Percentiles rank a stretch among this genome's conserved stretches.
Evolutionary conservation across 2,329 filamentous ascomycete genomes (phyloP).

Genomic region (Neonectria hederae): DNA sequence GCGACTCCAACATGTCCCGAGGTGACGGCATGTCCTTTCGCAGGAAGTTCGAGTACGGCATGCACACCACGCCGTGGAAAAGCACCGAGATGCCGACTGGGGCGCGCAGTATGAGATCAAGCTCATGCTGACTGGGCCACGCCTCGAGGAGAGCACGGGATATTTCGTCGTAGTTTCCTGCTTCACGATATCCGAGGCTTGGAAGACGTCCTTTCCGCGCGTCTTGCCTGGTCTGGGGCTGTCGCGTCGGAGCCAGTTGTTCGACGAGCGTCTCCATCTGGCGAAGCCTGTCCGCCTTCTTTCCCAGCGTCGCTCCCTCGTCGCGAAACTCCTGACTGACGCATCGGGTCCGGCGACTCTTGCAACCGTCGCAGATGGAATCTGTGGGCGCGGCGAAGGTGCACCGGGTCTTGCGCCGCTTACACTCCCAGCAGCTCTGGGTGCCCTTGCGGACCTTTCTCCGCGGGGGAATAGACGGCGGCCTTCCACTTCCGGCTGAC

Average conservation of each 20-base stretch:
- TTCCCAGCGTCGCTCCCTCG: background rate
- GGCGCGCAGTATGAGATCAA: background rate
- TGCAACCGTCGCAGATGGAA: slow-evolving; percentile 14
- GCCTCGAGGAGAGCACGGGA: background rate
- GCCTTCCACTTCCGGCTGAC: background rate
- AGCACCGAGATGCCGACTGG: background rate
- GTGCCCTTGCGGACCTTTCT: slow-evolving; percentile 26
- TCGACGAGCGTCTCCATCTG: slow-evolving; percentile 14
- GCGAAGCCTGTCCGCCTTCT: slow-evolving; percentile 14
- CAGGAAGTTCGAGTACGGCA: slow-evolving; percentile 18
- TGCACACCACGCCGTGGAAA: slow-evolving; percentile 24
- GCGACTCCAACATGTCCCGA: slow-evolving; percentile 43
- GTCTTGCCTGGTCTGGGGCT: background rate
- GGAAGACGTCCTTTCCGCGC: background rate
- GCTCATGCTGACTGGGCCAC: background rate
- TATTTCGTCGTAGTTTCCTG: background rate
- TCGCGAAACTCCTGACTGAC: slow-evolving; percentile 21
- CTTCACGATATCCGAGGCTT: background rate
- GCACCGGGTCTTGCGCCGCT: slow-evolving; percentile 24
- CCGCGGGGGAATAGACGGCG: too few species aligned
- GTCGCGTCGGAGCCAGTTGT: background rate
- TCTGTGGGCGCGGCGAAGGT: slow-evolving; percentile 8
- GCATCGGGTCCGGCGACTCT: slow-evolving; percentile 12
- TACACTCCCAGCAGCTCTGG: slow-evolving; percentile 28
- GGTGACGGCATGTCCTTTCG: slow-evolving; percentile 27